Base-by-base conservation (phyloP, 2,329 filamentous ascomycete species). In the Fusarium brevicatenulatum region DNA sequence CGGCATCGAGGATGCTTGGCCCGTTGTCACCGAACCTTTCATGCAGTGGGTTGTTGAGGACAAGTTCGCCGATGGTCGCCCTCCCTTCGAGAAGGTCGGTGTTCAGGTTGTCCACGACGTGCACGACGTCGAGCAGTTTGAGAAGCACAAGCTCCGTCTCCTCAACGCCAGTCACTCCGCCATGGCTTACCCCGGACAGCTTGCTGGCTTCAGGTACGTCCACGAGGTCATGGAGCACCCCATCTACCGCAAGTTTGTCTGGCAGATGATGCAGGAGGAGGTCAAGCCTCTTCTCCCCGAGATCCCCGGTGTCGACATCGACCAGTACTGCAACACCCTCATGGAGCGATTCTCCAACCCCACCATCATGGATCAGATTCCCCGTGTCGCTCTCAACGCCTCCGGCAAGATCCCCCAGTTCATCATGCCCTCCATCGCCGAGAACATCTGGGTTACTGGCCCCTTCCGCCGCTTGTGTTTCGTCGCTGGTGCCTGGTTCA, bases 1-100 rank as follows among this genome's bases (percentile, higher is more conserved):
- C 58, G 84, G 82, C 65, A 83, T 88, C 54, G 80, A 86, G 72
- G 86, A 88, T 71, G 76, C 80, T 8, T 88, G 86, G 86, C 86
- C 86, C 1, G 86, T 88, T 10, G 86, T 88, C 25, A 88, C 86
- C 1, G 86, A 88, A 82, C 86, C 86, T 43, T 88, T 88, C 66
- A 87, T 85, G 83, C 86, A 88, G 79, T 87, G 86, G 86, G 86
- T 88, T 4, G 81, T 88, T 55, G 86, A 88, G 79, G 86, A 88
- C 80, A 80, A 84, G 64, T 88, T 88, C 78, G 80, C 75, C 67
- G 82, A 87, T 65, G 86, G 86, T 42, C 86, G 86, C 49, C 86
- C 86, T 32, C 81, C 84, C 1, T 86, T 88, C 53, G 86, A 88
- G 50, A 85, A 85, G 78, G 86, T 85, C 44, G 86, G 86, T 60